Percentiles rank a stretch among this genome's conserved stretches.
Conservation (phyloP, 805 yeast genomes). For the Saccharomycopsis schoenii region DNA sequence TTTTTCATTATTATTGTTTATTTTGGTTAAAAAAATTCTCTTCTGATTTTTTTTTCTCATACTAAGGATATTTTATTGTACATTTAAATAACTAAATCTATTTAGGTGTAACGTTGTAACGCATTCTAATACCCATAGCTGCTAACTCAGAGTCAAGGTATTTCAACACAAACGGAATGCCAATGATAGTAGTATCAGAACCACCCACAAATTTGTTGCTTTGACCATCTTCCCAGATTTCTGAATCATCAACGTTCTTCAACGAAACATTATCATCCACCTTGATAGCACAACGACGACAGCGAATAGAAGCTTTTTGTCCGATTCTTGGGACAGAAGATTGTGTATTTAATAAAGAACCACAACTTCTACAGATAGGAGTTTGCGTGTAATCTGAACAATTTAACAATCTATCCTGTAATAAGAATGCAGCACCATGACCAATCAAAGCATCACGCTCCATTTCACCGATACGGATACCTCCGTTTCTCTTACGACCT, state of each 20-base stretch:
- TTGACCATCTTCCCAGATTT: constrained; percentile 95
- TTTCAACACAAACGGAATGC: constrained; percentile 92
- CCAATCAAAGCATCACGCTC: constrained; percentile 98
- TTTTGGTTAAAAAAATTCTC: neutral
- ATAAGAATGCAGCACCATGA: constrained; percentile 90
- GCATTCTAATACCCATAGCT: constrained; percentile 94
- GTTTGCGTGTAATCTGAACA: constrained; percentile 95
- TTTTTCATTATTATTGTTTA: neutral
- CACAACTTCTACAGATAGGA: constrained; percentile 84
- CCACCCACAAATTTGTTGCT: constrained; percentile 92
- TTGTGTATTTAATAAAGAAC: constrained; percentile 84
- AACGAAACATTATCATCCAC: constrained; percentile 34
- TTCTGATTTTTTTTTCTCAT: neutral
- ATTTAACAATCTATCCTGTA: constrained; percentile 90
- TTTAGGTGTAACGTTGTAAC: constrained; percentile 11
- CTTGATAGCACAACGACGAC: constrained; percentile 82
- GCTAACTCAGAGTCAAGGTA: constrained; percentile 90
- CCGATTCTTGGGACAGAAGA: constrained; percentile 88
- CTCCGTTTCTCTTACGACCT: constrained; percentile 98
- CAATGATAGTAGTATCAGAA: constrained; percentile 85
- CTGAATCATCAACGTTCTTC: constrained; percentile 52
- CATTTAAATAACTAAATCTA: neutral
- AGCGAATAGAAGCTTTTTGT: constrained; percentile 61
- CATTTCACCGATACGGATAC: constrained; percentile 99
- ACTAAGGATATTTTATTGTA: neutral